phyloP scores from a whole-genome alignment of 2,329 filamentous ascomycete genomes.

The Neonectria faginata region DNA sequence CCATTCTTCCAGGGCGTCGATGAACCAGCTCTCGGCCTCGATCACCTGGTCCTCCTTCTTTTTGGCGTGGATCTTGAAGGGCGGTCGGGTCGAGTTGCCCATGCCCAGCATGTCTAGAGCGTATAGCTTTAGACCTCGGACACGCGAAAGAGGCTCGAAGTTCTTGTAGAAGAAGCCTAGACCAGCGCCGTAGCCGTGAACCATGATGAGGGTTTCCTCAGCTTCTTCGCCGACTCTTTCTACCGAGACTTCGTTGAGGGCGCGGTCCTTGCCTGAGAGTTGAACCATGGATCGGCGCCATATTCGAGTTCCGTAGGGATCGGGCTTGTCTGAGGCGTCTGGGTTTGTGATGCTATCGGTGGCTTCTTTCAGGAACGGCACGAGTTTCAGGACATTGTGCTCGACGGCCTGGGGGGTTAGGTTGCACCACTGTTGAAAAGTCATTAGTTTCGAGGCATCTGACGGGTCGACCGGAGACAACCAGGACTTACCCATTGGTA shows the following conservation, averaged over 20 bases:
- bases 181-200: conserved; percentile 96
- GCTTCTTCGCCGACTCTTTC: conserved; percentile 83
- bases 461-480: neutral
- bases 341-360: conserved; percentile 70
- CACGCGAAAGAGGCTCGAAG: conserved; percentile 85
- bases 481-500: conserved; percentile 81
- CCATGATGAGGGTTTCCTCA: conserved; percentile 91
- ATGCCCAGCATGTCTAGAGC: conserved; percentile 96
- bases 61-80: conserved; percentile 87
- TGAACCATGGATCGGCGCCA: conserved; percentile 90
- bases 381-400: conserved; percentile 85
- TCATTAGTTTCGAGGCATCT: conserved; percentile 19
- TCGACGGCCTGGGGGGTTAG: conserved; percentile 87
- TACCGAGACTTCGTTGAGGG: conserved; percentile 92
- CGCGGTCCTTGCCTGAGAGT: conserved; percentile 86
- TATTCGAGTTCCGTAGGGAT: conserved; percentile 85
- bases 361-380: conserved; percentile 85
- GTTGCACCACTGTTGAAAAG: conserved; percentile 77
- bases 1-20: conserved; percentile 98
- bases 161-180: conserved; percentile 99
- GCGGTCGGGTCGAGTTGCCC: conserved; percentile 86
- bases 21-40: conserved; percentile 95
- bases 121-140: conserved; percentile 87
- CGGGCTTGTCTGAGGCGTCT: conserved; percentile 62
- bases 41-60: conserved; percentile 81